These are phyloP conservation scores for Boletus speciosus DNA, from an alignment of 768 basidiomycete genomes.

Conservation along the genomic window DNA sequence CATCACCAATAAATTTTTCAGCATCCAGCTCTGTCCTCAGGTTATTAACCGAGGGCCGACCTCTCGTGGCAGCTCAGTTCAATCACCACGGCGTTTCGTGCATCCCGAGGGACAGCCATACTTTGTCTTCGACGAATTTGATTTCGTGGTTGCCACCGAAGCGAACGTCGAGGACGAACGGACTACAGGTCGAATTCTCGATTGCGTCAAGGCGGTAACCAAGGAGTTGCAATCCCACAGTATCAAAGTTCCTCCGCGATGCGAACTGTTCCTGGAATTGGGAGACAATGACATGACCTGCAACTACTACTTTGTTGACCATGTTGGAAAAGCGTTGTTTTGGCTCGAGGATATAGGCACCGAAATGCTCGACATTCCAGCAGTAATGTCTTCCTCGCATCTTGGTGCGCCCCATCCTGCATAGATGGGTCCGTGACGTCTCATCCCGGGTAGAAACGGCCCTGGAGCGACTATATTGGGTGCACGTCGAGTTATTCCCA, in stretches of 20 bases:
- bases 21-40: slow-evolving; percentile 8
- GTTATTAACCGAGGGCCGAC: slow-evolving; percentile 10
- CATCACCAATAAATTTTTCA: neutral
- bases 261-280: slow-evolving; percentile 54
- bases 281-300: slow-evolving; percentile 37
- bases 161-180: slow-evolving; percentile 43
- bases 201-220: slow-evolving; percentile 38
- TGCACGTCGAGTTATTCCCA: slow-evolving; percentile 60
- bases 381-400: slow-evolving; percentile 49
- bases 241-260: slow-evolving; percentile 33
- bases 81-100: slow-evolving; percentile 24
- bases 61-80: slow-evolving; percentile 3
- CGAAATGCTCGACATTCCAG: slow-evolving; percentile 40
- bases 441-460: slow-evolving; percentile 36
- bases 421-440: neutral
- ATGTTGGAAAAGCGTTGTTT: slow-evolving; percentile 43
- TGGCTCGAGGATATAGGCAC: slow-evolving; percentile 51
- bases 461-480: slow-evolving; percentile 57
- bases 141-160: slow-evolving; percentile 51
- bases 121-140: slow-evolving; percentile 30
- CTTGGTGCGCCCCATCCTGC: slow-evolving; percentile 41
- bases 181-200: slow-evolving; percentile 33
- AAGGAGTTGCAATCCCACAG: slow-evolving; percentile 27
- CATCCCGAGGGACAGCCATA: slow-evolving; percentile 66
- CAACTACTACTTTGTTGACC: slow-evolving; percentile 58